A percentile compares a stretch with the other conserved stretches of the same genome.
These are phyloP conservation scores for Aspergillus saccharolyticus DNA, from an alignment of 495 filamentous ascomycete genomes.

Conservation along the genomic window DNA sequence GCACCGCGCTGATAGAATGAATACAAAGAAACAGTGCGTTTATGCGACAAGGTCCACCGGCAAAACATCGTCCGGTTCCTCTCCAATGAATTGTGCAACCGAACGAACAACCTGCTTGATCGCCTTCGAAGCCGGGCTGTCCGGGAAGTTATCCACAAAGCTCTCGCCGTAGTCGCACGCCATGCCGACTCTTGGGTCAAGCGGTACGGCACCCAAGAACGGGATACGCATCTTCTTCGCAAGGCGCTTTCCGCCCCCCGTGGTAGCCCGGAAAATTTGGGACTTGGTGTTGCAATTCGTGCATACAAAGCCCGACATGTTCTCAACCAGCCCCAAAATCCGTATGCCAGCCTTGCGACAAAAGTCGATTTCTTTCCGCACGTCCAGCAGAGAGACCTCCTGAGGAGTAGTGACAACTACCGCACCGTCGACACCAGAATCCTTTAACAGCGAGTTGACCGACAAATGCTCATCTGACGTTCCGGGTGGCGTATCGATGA, in stretches of 20 bases:
- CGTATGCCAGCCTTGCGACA: conserved; percentile 89
- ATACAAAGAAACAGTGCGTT: conserved; percentile 19
- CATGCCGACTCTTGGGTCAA: conserved; percentile 93
- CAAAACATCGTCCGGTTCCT: conserved; percentile 40
- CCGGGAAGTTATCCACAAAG: conserved; percentile 88
- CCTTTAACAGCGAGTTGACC: conserved; percentile 82
- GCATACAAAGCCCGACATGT: conserved; percentile 96
- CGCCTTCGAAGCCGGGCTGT: conserved; percentile 80
- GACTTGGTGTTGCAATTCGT: conserved; percentile 75
- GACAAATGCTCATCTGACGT: conserved; percentile 93
- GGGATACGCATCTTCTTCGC: conserved; percentile 81
- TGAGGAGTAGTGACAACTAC: conserved; percentile 93
- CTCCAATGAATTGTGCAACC: conserved; percentile 60
- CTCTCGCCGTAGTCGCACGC: conserved; percentile 95
- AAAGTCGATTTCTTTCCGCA: conserved; percentile 95
- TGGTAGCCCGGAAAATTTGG: conserved; percentile 87
- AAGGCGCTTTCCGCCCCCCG: conserved; percentile 74
- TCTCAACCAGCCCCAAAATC: conserved; percentile 88
- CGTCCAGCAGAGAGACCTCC: conserved; percentile 87
- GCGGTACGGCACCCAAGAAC: conserved; percentile 84
- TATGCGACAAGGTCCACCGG: conserved; percentile 29
- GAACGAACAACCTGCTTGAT: conserved; percentile 70
- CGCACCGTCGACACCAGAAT: conserved; percentile 85
- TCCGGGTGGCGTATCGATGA: conserved; percentile 93
- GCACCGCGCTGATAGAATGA: conserved; percentile 8